A percentile compares a stretch with the other conserved stretches of the same genome.
These are phyloP conservation scores for Pterocarpus macrocarpus DNA, from an alignment of 306 rosid species.

Conservation along the genomic window DNA sequence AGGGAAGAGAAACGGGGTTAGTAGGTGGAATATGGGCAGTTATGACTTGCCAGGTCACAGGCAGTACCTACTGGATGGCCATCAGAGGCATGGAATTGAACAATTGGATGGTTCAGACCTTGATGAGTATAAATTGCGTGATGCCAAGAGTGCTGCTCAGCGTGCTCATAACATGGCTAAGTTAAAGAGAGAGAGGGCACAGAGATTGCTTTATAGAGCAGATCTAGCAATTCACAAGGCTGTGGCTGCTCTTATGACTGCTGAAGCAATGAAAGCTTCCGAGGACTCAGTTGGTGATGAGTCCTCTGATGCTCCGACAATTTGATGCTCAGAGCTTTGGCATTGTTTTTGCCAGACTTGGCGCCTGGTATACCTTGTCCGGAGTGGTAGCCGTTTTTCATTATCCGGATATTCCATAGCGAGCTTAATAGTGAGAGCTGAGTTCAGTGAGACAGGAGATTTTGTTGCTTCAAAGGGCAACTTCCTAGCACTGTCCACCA, in stretches of 20 bases:
- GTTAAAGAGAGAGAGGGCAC: conserved; percentile 77
- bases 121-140: conserved; percentile 74
- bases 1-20: conserved; percentile 63
- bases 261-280: conserved; percentile 80
- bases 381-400: conserved; percentile 42
- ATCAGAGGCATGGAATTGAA: conserved; percentile 61
- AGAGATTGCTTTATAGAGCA: conserved; percentile 72
- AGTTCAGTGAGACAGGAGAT: conserved; percentile 43
- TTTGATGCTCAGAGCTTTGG: conserved; percentile 40
- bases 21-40: conserved; percentile 52
- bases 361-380: conserved; percentile 52
- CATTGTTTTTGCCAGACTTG: conserved; percentile 50
- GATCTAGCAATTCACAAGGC: conserved; percentile 92
- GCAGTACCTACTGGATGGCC: conserved; percentile 54
- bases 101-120: conserved; percentile 68
- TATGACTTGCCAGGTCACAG: conserved; percentile 61
- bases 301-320: not conserved
- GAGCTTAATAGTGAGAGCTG: conserved; percentile 49
- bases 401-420: conserved; percentile 41
- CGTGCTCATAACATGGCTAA: conserved; percentile 70
- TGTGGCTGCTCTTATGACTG: conserved; percentile 85
- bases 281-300: conserved; percentile 57
- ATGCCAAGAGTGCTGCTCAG: conserved; percentile 71
- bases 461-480: conserved; percentile 46
- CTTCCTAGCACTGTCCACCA: conserved; percentile 40